Evolutionary conservation across 495 filamentous ascomycete species (phyloP), one percentile per base, ranked within the genome.

Genomic region (Aspergillus bertholletiae): DNA sequence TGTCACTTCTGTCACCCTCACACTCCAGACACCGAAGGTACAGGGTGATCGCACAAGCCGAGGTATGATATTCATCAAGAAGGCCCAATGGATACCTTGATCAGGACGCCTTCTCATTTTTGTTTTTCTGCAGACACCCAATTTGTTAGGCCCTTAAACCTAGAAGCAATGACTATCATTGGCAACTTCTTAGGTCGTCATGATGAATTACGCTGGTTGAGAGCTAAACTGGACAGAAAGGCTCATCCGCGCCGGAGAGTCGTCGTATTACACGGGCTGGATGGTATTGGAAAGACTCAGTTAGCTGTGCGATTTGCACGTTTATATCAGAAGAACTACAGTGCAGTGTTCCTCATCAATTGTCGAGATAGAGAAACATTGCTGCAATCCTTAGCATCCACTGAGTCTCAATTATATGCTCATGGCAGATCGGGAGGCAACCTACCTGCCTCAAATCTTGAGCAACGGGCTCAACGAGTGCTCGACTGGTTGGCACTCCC

Each of bases 281-380:
- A 64, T 8, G 66, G 68, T 12, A 67, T 66, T 2, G 63, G 65
- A 21, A 66, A 68, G 44, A 68, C 63, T 3, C 65, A 68, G 37
- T 51, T 68, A 15, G 60, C 63, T 59, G 43, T 57, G 58, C 58
- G 12, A n/a, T 49, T 34, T 34, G 46, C 46, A 17, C 28, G 26
- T 9, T 32, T 32, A 32, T 17, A 32, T 20, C 8, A 20, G 5
- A 34, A 49, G 6, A 20, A 30, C n/a, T 18, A 34, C 26, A 32
- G 30, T 12, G 30, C 30, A 9, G 7, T 32, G 3, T 5, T 32
- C 30, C 30, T 32, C 8, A 32, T 32, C 30, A 32, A 32, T 9
- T 32, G 30, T 12, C 9, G 30, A 9, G 30, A 32, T 32, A 32
- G 30, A 32, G 30, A 7, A 32, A 32, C 30, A 32, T 32, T 32